phyloP scores from a whole-genome alignment of 2,329 filamentous ascomycete species.

The Aspergillus brunneoviolaceus region DNA sequence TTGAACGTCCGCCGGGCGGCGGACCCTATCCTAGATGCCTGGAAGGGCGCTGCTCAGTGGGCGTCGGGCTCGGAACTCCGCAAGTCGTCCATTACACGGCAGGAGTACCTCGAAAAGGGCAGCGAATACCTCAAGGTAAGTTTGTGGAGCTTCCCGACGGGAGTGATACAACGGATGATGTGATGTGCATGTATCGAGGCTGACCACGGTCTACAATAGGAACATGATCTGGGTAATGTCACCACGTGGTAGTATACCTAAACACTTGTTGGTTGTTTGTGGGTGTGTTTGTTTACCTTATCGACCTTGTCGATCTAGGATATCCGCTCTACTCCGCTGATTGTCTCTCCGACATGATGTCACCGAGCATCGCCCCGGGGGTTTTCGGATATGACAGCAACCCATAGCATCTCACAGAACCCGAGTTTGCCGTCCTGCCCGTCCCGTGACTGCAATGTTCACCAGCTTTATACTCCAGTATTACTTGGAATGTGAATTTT shows the following conservation, averaged over 20 bases:
- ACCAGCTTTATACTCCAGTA: background rate
- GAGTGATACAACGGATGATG: background rate
- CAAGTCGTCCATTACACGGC: conserved; percentile 67
- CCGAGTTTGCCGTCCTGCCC: background rate
- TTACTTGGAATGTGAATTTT: background rate
- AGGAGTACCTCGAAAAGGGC: conserved; percentile 90
- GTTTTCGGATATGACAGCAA: background rate
- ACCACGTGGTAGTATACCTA: conserved; percentile 26
- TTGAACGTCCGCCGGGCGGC: conserved; percentile 71
- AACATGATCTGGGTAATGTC: conserved; percentile 41
- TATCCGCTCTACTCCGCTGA: background rate
- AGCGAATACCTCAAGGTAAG: conserved; percentile 83
- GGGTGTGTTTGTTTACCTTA: background rate
- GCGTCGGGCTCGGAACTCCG: conserved; percentile 59
- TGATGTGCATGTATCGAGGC: background rate
- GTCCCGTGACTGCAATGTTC: background rate
- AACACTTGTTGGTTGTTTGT: no score
- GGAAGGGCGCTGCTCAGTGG: conserved; percentile 91
- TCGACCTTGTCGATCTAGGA: background rate
- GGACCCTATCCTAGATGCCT: conserved; percentile 81
- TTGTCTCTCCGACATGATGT: background rate
- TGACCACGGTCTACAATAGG: conserved; percentile 24
- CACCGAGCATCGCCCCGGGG: background rate
- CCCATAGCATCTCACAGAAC: background rate
- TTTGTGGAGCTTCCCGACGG: background rate